Evolutionary conservation across 106 monocot species (phyloP).

Genomic region (Platanthera guangdongensis): DNA sequence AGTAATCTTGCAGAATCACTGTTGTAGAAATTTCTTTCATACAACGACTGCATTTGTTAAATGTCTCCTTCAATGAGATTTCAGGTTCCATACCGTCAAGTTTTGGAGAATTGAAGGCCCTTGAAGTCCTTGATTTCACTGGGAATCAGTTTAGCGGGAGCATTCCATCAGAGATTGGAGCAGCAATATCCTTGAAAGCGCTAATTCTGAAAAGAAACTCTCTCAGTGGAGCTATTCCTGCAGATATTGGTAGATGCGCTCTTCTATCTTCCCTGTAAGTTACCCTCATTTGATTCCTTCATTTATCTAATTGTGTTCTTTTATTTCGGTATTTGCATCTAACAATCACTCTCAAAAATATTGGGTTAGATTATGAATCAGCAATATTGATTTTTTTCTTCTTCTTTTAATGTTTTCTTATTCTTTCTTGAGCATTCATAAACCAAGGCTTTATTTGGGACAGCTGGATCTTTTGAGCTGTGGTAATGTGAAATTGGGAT

Average conservation of each 20-base stretch:
- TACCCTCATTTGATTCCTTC: neutral
- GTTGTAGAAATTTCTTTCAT: conserved; percentile 20
- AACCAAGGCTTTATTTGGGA: too few relatives aligned
- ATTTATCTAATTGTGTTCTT: neutral
- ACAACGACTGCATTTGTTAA: conserved; percentile 18
- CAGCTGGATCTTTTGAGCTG: too few relatives aligned
- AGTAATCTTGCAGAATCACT: conserved; percentile 1
- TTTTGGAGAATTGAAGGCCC: conserved; percentile 17
- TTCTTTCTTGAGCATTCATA: too few relatives aligned
- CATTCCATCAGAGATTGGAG: conserved; percentile 26
- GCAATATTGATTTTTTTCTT: too few relatives aligned
- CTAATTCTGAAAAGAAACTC: conserved; percentile 32
- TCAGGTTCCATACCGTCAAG: conserved; percentile 25
- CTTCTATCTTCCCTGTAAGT: conserved; percentile 31
- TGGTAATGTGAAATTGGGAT: too few relatives aligned
- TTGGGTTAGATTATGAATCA: too few relatives aligned
- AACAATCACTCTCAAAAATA: conserved; percentile 10
- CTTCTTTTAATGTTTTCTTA: too few relatives aligned
- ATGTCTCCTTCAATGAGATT: conserved; percentile 27
- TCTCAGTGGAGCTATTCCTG: conserved; percentile 34
- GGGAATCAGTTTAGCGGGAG: conserved; percentile 27
- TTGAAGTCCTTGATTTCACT: conserved; percentile 36
- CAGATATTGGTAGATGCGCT: conserved; percentile 37
- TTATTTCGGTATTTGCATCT: neutral
- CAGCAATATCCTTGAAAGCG: conserved; percentile 20